Evolutionary conservation across 2,329 filamentous ascomycete genomes (phyloP), one percentile per base, ranked within the genome.

Genomic region (Clarireedia sp.): DNA sequence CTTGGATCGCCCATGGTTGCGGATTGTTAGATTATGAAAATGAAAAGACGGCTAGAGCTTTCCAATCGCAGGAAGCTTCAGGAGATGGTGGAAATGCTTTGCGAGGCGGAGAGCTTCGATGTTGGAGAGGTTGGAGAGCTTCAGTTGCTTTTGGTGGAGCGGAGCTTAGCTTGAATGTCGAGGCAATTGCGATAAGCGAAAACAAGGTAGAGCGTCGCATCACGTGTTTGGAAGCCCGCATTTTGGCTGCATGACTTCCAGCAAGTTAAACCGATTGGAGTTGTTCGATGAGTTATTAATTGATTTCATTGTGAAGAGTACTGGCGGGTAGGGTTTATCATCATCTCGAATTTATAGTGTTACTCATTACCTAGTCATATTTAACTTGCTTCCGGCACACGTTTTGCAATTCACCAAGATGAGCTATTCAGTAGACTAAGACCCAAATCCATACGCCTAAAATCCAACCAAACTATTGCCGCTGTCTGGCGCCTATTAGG

Each of bases 401-500:
- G 29, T 33, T 33, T 33, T 33, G 29, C 51, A 33, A 49, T 33
- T 45, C 21, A 40, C 16, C 26, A 33, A 17, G 33, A 5, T 12
- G 41, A 23, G 23, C 6, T 17, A 24, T 29, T 1, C 29, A 43
- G 19, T n/a, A 26, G n/a, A 10, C 38, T n/a, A 40, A 17, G 24
- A 41, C 36, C 33, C n/a, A 19, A 21, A 12, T 26, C 29, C 29
- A 10, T 33, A 33, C 29, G 29, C 29, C 10, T 33, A 33, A 33
- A 33, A 14, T 12, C 29, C 29, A 33, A 41, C 6, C 16, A 16
- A 12, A 19, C 38, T 48, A 33, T 36, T 46, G 55, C 10, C 51
- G 36, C 21, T 45, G 41, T 36, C 59, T 60, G 50, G 76, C 78
- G 14, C 80, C 80, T 51, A 83, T 64, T 40, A 84, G 74, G 3